phyloP scores from a whole-genome alignment of 176 grass and related monocot genomes.

The Musa beccarii region DNA sequence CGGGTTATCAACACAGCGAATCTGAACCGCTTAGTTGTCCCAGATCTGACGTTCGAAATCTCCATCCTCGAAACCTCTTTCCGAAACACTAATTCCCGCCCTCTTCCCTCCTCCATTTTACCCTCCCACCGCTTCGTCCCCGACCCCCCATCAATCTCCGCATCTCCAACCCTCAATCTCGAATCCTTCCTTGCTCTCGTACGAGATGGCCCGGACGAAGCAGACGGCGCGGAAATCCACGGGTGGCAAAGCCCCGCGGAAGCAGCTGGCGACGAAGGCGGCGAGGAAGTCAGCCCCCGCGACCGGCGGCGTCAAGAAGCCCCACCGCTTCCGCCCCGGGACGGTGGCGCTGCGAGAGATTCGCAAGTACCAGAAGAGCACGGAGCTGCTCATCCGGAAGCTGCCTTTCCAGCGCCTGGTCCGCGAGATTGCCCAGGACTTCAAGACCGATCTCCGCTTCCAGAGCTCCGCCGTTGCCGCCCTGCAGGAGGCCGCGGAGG shows the following conservation, averaged over 20 bases:
- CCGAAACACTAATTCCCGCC: too few relatives aligned
- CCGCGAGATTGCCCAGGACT: conserved; percentile 21
- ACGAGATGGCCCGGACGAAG: conserved; percentile 18
- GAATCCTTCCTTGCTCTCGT: neutral
- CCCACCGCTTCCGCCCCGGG: conserved; percentile 21
- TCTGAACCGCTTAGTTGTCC: too few relatives aligned
- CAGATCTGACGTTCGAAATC: too few relatives aligned
- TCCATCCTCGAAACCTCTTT: too few relatives aligned
- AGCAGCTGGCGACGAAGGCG: conserved; percentile 28
- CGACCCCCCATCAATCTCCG: neutral
- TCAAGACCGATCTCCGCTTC: conserved; percentile 28
- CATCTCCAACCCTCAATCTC: neutral
- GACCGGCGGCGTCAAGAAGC: conserved; percentile 27
- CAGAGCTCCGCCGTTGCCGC: conserved; percentile 24
- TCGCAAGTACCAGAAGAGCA: conserved; percentile 30
- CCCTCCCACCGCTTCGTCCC: too few relatives aligned
- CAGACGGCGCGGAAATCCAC: conserved; percentile 26
- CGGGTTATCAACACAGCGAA: too few relatives aligned
- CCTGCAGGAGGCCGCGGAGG: conserved; percentile 28
- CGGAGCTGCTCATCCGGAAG: conserved; percentile 21
- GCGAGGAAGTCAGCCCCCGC: conserved; percentile 24
- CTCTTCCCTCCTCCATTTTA: too few relatives aligned
- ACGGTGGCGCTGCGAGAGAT: conserved; percentile 26
- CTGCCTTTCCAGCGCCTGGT: conserved; percentile 22
- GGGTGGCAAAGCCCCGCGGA: conserved; percentile 21